These are phyloP conservation scores for Blastobotrys petasosporus DNA, from an alignment of 1,139 yeast species.

Conservation along the genomic window DNA sequence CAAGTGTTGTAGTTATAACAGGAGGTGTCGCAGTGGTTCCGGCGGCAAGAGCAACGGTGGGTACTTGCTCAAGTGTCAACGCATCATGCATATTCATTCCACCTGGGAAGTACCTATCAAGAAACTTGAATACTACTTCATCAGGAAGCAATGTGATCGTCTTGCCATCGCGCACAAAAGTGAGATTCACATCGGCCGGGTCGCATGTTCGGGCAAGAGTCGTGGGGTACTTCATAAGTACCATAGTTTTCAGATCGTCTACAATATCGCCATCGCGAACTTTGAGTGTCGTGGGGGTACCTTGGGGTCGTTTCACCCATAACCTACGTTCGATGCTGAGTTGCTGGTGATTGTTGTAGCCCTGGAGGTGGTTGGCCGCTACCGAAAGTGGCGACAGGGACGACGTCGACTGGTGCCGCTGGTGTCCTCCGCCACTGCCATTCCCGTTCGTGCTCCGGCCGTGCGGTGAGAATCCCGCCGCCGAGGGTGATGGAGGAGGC, in stretches of 20 bases:
- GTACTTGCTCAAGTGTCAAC: constrained; percentile 33
- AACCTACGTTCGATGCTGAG: constrained; percentile 37
- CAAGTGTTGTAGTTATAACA: too few species aligned
- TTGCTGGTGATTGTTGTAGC: not conserved
- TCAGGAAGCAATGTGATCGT: constrained; percentile 43
- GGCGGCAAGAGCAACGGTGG: too few species aligned
- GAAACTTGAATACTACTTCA: constrained; percentile 50
- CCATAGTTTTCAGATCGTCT: constrained; percentile 64
- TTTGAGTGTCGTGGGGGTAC: constrained; percentile 60
- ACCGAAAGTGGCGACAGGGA: constrained; percentile 3
- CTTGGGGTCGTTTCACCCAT: constrained; percentile 54
- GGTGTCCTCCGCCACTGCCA: constrained; percentile 3
- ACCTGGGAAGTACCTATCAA: constrained; percentile 57
- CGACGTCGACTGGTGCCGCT: constrained; percentile 10
- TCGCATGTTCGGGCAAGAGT: constrained; percentile 57
- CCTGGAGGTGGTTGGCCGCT: not conserved
- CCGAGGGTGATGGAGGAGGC: constrained; percentile 6
- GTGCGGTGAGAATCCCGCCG: not conserved
- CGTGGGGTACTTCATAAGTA: constrained; percentile 61
- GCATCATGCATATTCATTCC: constrained; percentile 72
- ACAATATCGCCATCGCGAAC: constrained; percentile 52
- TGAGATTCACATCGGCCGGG: constrained; percentile 54
- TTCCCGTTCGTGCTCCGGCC: not conserved
- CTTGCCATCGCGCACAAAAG: constrained; percentile 10
- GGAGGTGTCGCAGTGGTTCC: too few species aligned